phyloP scores from a whole-genome alignment of 805 yeast species.

The Ascoidea rubescens region DNA sequence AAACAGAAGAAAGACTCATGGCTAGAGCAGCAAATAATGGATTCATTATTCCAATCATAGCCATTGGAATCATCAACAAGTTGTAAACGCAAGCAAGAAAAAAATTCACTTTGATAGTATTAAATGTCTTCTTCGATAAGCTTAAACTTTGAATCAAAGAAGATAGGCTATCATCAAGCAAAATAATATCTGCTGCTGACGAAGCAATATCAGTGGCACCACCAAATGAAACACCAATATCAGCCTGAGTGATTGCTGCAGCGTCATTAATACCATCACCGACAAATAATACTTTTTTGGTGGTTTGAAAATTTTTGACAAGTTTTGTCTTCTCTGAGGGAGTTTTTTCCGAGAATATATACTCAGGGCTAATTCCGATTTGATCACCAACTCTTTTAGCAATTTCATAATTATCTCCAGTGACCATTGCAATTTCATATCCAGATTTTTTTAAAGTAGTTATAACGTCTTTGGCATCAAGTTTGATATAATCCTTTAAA shows the following conservation, averaged over 20 bases:
- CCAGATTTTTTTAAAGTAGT: slow-evolving; percentile 36
- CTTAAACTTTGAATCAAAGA: slow-evolving; percentile 45
- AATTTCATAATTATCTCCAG: slow-evolving; percentile 66
- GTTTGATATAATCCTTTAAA: slow-evolving; percentile 52
- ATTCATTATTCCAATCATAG: slow-evolving; percentile 84
- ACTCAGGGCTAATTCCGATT: slow-evolving; percentile 49
- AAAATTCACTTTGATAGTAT: slow-evolving; percentile 67
- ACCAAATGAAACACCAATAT: slow-evolving; percentile 82
- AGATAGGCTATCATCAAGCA: slow-evolving; percentile 24
- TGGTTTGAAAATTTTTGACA: slow-evolving; percentile 39
- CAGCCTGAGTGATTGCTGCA: slow-evolving; percentile 83
- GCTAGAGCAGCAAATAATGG: slow-evolving; percentile 87
- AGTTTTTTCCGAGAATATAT: slow-evolving; percentile 61
- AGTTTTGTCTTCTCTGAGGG: slow-evolving; percentile 69
- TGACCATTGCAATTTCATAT: slow-evolving; percentile 66
- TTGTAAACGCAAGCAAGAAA: slow-evolving; percentile 82
- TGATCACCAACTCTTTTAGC: slow-evolving; percentile 52
- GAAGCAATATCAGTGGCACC: slow-evolving; percentile 94
- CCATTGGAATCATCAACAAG: slow-evolving; percentile 76
- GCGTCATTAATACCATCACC: slow-evolving; percentile 99
- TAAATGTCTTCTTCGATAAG: slow-evolving; percentile 56
- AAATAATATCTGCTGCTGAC: slow-evolving; percentile 82
- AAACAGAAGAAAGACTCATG: slow-evolving; percentile 86
- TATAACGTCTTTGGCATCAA: slow-evolving; percentile 50
- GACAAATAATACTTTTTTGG: slow-evolving; percentile 57